Conservation (phyloP, 164 flowering plant species). For the Magnolia kwangsiensis region DNA sequence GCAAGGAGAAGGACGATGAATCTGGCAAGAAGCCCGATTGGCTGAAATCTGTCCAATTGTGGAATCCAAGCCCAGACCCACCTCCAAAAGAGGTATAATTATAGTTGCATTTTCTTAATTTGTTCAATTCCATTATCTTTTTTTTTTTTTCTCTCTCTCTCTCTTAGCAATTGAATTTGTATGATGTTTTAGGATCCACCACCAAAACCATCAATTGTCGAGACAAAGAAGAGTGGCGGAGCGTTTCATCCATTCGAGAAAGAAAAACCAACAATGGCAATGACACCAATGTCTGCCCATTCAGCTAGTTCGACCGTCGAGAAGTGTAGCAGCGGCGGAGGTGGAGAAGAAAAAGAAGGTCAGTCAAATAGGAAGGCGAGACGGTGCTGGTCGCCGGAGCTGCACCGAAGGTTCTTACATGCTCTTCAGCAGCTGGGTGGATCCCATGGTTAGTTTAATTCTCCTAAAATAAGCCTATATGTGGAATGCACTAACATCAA, state of each 20-base stretch:
- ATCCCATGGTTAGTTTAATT: slow-evolving; percentile 53
- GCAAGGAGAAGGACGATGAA: slow-evolving; percentile 17
- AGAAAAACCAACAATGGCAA: slow-evolving; percentile 9
- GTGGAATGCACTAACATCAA: not conserved
- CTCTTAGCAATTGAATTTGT: not conserved
- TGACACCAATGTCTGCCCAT: slow-evolving; percentile 17
- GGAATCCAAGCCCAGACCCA: slow-evolving; percentile 69
- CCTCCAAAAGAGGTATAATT: slow-evolving; percentile 19
- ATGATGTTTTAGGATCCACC: not conserved
- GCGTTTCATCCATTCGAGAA: slow-evolving; percentile 66
- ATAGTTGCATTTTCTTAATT: not conserved
- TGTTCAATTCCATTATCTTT: not conserved
- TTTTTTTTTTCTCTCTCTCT: not conserved
- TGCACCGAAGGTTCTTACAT: slow-evolving; percentile 68
- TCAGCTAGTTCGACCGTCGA: slow-evolving; percentile 46
- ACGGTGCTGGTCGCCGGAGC: slow-evolving; percentile 89
- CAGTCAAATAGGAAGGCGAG: slow-evolving; percentile 54
- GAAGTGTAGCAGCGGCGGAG: slow-evolving; percentile 3
- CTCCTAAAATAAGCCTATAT: not conserved
- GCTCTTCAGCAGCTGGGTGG: slow-evolving; percentile 94
- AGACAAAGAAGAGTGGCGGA: slow-evolving; percentile 55
- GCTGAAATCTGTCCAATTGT: slow-evolving; percentile 77
- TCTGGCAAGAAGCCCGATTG: slow-evolving; percentile 54
- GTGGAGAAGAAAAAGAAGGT: slow-evolving; percentile 36
- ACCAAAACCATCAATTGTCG: slow-evolving; percentile 13